Base-by-base conservation (phyloP, 1,284 basidiomycete species). In the Rhodotorula sp. region DNA sequence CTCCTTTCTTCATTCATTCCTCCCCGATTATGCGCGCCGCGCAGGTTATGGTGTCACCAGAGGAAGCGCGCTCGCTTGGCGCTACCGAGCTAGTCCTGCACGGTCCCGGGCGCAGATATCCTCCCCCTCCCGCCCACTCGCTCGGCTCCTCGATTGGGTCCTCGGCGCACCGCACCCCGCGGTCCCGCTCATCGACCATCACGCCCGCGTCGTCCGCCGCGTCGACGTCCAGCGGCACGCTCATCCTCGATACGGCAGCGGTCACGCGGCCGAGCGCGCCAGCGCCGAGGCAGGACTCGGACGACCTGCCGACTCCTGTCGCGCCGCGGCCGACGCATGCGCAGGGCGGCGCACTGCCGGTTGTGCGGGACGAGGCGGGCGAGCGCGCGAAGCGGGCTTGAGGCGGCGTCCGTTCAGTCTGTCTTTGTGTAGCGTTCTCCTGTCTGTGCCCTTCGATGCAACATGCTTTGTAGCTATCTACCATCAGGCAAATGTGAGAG, bases 51-150 rank as follows among this genome's bases (percentile, higher is more conserved):
- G 68, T 74, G 41, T 55, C 69, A 3, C 44, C 66, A 5, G 69
- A 71, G 48, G 72, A 74, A 53, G 72, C 72, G 1, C 58, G 66
- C 37, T 56, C 61, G 1, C 44, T 53, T 27, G 72, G 72, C 32
- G 72, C 72, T 27, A 59, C 53, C 27, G 72, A 74, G 37, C 41
- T 74, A 27, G 56, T 64, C n/a, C 65, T 73, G 17, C 39, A 39
- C 22, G 37, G 37, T 8, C 22, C 56, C 9, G 48, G 39, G 12
- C 41, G 46, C 6, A n/a, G 27, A n/a, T 19, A 34, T 1, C 44
- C 55, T 13, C 34, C 59, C 5, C 53, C 44, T 36, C 55, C 53
- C 22, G 51, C 25, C 41, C 56, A 41, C 17, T 41, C 54, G 25
- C 6, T 53, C 10, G 8, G 3, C 19, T 36, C n/a, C 3, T 36